Conservation (phyloP, 129 eudicot genomes). For the Artemisia argyi region DNA sequence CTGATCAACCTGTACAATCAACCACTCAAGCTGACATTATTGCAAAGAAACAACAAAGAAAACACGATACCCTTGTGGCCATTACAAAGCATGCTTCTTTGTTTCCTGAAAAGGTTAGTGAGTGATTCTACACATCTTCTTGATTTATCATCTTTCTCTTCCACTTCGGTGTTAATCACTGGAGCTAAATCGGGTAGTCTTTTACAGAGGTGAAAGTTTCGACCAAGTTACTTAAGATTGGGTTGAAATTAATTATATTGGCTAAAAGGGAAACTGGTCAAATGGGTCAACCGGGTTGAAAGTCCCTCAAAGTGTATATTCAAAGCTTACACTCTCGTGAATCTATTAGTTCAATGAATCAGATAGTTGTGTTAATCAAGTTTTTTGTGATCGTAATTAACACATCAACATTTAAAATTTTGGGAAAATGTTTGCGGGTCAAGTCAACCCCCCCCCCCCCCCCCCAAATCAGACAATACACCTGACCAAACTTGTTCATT, state of each 20-base stretch:
- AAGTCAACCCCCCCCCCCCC: background rate
- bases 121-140: conserved; percentile 20
- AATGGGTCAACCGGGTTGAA: background rate
- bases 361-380: background rate
- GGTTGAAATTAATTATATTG: background rate
- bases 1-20: conserved; percentile 31
- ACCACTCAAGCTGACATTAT: conserved; percentile 40
- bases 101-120: conserved; percentile 81
- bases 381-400: background rate
- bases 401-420: background rate
- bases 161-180: background rate
- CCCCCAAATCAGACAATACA: background rate
- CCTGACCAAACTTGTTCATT: background rate
- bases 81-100: conserved; percentile 45
- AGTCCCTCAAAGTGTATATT: background rate
- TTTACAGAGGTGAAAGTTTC: background rate
- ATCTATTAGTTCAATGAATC: background rate
- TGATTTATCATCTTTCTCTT: background rate
- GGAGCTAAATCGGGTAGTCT: background rate
- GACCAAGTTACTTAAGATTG: background rate
- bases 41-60: conserved; percentile 39
- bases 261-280: too few relatives aligned
- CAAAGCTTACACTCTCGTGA: background rate
- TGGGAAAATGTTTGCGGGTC: background rate
- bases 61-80: conserved; percentile 42